Percentiles rank a stretch among this genome's conserved stretches.
Conservation (phyloP, 345 rosid species). For the Eucalyptus polybractea region DNA sequence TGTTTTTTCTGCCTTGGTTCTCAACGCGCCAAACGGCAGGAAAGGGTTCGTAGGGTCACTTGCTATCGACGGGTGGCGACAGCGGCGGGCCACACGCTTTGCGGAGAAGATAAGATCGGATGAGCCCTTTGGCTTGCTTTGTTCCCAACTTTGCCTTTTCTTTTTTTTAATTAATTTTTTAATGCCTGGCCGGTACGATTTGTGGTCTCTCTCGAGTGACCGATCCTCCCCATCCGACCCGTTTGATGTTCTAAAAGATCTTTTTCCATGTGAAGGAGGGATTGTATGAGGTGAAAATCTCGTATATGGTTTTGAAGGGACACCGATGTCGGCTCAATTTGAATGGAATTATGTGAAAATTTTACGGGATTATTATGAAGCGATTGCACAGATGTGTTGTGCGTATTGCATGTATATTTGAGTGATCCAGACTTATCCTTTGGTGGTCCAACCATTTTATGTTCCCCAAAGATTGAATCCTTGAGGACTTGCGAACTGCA, state of each 20-base stretch:
- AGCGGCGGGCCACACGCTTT: not conserved
- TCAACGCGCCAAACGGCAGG: not conserved
- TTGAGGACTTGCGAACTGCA: accelerated
- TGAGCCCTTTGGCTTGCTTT: not conserved
- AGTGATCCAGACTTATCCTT: accelerated
- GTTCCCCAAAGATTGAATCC: not conserved
- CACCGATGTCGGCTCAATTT: accelerated
- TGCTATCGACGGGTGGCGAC: not conserved
- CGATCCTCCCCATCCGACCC: not conserved
- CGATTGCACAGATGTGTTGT: accelerated
- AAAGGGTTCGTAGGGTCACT: not conserved
- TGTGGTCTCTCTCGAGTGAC: not conserved
- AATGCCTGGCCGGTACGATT: not conserved
- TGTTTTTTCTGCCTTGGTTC: not conserved
- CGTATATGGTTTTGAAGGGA: not conserved
- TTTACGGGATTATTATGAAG: not conserved
- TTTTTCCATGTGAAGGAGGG: not conserved
- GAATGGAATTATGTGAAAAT: not conserved
- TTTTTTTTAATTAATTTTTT: too few species aligned
- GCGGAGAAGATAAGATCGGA: not conserved
- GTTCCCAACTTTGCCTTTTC: not conserved
- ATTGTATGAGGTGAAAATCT: not conserved
- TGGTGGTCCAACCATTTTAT: accelerated
- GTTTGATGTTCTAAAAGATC: not conserved
- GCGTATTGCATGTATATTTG: not conserved